These are phyloP conservation scores for Phytophthora rubi DNA, from an alignment of 352 stramenopile genomes.

Conservation along the genomic window DNA sequence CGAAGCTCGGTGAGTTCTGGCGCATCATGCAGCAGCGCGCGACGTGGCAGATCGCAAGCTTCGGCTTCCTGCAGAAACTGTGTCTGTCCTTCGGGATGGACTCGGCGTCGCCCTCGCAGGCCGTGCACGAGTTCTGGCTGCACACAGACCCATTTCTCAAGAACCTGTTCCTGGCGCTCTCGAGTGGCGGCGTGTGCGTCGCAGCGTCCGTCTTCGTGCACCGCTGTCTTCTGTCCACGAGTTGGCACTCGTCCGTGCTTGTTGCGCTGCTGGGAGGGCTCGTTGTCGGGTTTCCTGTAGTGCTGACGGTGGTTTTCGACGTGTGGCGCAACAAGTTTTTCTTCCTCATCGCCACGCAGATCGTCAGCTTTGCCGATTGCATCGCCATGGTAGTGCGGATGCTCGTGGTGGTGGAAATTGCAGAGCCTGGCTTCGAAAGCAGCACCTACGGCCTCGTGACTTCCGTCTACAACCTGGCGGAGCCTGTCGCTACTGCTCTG, in stretches of 20 bases:
- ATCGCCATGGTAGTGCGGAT: constrained; percentile 80
- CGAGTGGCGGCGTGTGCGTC: constrained; percentile 56
- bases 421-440: constrained; percentile 76
- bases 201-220: constrained; percentile 63
- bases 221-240: constrained; percentile 59
- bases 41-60: constrained; percentile 77
- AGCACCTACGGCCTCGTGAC: constrained; percentile 81
- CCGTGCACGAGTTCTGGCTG: constrained; percentile 68
- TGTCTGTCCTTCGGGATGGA: constrained; percentile 64
- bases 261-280: constrained; percentile 53
- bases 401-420: constrained; percentile 81
- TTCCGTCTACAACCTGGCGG: constrained; percentile 77
- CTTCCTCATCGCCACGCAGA: constrained; percentile 56
- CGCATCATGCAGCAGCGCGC: constrained; percentile 63
- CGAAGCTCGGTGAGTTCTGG: constrained; percentile 57
- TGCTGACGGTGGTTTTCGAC: constrained; percentile 64
- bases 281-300: constrained; percentile 42
- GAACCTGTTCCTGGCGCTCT: constrained; percentile 64
- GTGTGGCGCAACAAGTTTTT: constrained; percentile 70
- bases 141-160: constrained; percentile 68
- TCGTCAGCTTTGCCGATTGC: constrained; percentile 67
- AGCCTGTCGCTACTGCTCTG: constrained; percentile 59
- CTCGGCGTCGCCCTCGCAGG: constrained; percentile 49
- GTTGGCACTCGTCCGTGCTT: constrained; percentile 65
- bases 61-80: constrained; percentile 70